Evolutionary conservation across 2,329 filamentous ascomycete species (phyloP).

Genomic region (Epichloe hybrida): DNA sequence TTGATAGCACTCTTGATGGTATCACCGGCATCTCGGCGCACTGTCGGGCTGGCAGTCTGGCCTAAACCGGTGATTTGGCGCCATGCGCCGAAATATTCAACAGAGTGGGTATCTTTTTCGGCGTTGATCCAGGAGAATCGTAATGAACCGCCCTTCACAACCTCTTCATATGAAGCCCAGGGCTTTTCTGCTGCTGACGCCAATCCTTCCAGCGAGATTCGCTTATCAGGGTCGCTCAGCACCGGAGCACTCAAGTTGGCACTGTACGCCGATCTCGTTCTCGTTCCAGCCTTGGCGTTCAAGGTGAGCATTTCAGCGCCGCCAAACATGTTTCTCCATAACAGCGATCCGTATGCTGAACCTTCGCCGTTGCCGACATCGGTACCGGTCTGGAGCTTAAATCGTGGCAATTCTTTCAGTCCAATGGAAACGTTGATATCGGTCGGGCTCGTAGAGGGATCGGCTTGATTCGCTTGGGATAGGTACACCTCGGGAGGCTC

Average conservation of each 20-base stretch:
- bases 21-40: conserved; percentile 78
- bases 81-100: conserved; percentile 75
- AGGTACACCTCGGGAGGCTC: conserved; percentile 71
- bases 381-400: conserved; percentile 87
- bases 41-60: conserved; percentile 62
- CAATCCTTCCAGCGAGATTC: conserved; percentile 65
- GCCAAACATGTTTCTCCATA: conserved; percentile 86
- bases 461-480: conserved; percentile 56
- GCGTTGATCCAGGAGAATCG: conserved; percentile 62
- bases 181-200: conserved; percentile 77
- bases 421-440: conserved; percentile 76
- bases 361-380: conserved; percentile 90
- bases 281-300: conserved; percentile 77
- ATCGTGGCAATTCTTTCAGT: conserved; percentile 66
- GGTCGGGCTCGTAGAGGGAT: conserved; percentile 56
- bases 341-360: conserved; percentile 76
- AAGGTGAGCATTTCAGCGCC: conserved; percentile 82
- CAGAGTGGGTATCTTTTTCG: conserved; percentile 55
- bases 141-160: conserved; percentile 61
- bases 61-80: conserved; percentile 73
- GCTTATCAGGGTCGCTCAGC: conserved; percentile 68
- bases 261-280: conserved; percentile 84
- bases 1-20: conserved; percentile 77
- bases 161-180: conserved; percentile 91
- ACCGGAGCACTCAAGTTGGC: conserved; percentile 74